Evolutionary conservation across 192 early-diverging fungal species (phyloP).

Genomic region (Coemansia sp.): DNA sequence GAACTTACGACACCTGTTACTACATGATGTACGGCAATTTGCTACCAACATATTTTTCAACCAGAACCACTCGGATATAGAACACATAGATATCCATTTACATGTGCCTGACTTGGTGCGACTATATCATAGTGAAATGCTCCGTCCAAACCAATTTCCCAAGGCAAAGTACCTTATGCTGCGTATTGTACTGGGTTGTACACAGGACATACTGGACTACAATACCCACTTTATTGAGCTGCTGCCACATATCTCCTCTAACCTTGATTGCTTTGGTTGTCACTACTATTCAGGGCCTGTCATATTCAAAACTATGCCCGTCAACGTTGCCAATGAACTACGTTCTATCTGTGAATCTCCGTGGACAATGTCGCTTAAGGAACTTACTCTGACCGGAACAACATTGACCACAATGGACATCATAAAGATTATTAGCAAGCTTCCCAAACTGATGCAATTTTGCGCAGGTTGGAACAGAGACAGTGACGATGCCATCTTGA

Average conservation of each 20-base stretch:
- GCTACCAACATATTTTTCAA: neutral
- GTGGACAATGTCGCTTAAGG: neutral
- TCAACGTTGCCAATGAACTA: neutral
- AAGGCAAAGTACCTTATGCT: neutral
- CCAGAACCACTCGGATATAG: neutral
- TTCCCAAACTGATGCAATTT: neutral
- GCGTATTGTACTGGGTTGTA: neutral
- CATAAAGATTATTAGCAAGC: neutral
- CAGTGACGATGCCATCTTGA: neutral
- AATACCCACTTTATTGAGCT: neutral
- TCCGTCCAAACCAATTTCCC: conserved; percentile 1
- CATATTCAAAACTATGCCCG: neutral
- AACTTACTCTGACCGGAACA: neutral
- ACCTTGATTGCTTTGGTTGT: neutral
- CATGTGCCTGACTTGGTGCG: neutral
- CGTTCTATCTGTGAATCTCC: neutral
- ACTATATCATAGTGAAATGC: neutral
- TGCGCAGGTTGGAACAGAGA: neutral
- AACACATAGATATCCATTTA: neutral
- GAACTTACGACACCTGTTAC: neutral
- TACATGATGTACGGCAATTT: neutral
- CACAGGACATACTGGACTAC: neutral
- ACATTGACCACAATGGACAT: neutral
- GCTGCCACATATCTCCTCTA: neutral
- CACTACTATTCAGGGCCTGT: neutral